Base-by-base conservation (phyloP, 192 early-diverging fungal species). In the Coemansia sp. region DNA sequence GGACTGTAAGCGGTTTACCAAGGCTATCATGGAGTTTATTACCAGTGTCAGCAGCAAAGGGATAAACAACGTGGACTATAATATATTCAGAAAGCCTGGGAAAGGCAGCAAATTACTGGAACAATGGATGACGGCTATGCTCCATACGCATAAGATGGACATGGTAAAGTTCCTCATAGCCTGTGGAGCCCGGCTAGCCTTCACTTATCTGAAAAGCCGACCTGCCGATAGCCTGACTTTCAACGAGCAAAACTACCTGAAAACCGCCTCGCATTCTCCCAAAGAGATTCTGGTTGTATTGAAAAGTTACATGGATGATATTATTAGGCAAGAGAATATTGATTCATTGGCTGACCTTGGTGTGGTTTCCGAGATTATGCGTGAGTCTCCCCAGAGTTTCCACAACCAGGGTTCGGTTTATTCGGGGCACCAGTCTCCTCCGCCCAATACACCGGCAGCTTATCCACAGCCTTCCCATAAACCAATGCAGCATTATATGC, bases 1-100 rank as follows among this genome's bases (percentile, higher is more conserved):
- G 46, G 70, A 72, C 5, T 66, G 70, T 50, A 72, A 72, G 52
- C 55, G 64, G 14, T 72, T 72, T 50, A 48, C 15, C 39, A 72
- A 66, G 9, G 64, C 40, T 11, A 49, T 72, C 6, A 50, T 72
- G 6, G 54, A 55, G 16, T 65, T 66, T 28, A 5, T 53, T 2
- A 3, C 38, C 10, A 26, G 21, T 12, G 26, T 41, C 21, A 53
- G 16, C 38, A 23, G n/a, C 1, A 23, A 19, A 0, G 38, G 37
- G 2, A 28, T 39, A 4, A 4, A 26, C 1, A 5, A 5, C 3
- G n/a, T 26, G 11, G 30, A 41, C n/a, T 21, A 5, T 2, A 26
- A 41, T 1, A 41, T 53, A 35, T 61, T 52, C 16, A 15, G 9
- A 2, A 46, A 39, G 43, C 28, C 50, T 0, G 59, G 50, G 12